Base-by-base conservation (phyloP, 2,329 filamentous ascomycete species). In the Ascochyta fabae region DNA sequence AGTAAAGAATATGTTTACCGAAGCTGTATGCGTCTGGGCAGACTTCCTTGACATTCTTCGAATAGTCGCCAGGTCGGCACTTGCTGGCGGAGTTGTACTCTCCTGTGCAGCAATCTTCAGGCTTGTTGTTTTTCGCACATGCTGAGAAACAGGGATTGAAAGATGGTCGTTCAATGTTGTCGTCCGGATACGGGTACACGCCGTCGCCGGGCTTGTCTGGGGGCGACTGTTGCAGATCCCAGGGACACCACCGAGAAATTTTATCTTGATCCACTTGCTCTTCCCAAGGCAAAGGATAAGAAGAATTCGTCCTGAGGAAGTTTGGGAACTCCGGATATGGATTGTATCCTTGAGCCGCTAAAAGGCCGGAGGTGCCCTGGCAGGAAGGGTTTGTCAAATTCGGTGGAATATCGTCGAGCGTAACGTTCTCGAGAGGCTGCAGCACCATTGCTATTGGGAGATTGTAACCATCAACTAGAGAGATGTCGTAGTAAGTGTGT, bases 1-100 rank as follows among this genome's bases (percentile, higher is more conserved):
- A 35, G 7, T n/a, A 1, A 36, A 6, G 13, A 5, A 3, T 36
- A 6, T 8, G 73, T 85, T 86, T 46, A 89, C 87, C 81, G 72
- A 85, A 96, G 68, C 88, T 91, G 77, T 95, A 96, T 3, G 91
- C 91, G 75, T 96, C 91, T 0, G 91, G 91, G 70, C 91, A 96
- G 12, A 94, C 83, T 3, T 77, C 78, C 78, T 96, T 95, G 48
- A 90, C 89, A 10, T 81, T 80, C 55, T 80, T 84, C 62, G 87
- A 87, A 77, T 93, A 95, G 36, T 84, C 76, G 46, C 86, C 86
- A 3, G 88, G 86, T 56, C 81, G 79, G 78, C 91, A 95, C 44
- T 80, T 79, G 23, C 82, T 79, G 2, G 88, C 83, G 35, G 83
- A 82, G 67, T 88, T 81, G 75, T 88, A 89, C 12, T 83, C 74